A percentile compares a stretch with the other conserved stretches of the same genome.
Conservation (phyloP, 805 yeast species). For the Ogataea degrootiae region DNA sequence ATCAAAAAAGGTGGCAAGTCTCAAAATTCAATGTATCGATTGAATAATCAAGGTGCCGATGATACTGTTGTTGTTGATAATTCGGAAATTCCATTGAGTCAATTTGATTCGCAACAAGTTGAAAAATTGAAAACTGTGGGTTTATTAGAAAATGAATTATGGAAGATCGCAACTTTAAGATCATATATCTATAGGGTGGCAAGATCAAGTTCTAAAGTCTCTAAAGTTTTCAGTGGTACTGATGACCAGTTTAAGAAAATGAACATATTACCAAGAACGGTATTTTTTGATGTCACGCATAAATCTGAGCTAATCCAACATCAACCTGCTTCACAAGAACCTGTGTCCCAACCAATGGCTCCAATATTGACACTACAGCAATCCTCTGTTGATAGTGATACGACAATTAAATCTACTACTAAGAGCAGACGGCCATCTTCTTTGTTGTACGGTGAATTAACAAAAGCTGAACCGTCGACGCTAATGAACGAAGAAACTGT, state of each 20-base stretch:
- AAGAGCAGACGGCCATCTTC: conserved; percentile 10
- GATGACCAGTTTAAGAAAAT: conserved; percentile 26
- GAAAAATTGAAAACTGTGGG: conserved; percentile 70
- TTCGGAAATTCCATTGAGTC: conserved; percentile 48
- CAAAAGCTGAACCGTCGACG: conserved; percentile 18
- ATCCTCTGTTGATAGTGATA: conserved; percentile 3
- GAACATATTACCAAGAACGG: conserved; percentile 43
- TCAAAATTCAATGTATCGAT: conserved; percentile 13
- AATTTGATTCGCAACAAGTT: conserved; percentile 71
- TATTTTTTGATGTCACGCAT: conserved; percentile 43
- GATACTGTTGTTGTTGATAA: conserved; percentile 36
- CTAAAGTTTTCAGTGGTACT: conserved; percentile 3
- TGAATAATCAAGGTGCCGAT: conserved; percentile 19
- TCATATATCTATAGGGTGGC: conserved; percentile 63
- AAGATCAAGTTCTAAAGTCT: conserved; percentile 32
- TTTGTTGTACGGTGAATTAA: conserved; percentile 14
- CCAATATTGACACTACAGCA: conserved; percentile 7
- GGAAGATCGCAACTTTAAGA: conserved; percentile 75
- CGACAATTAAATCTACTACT: background rate
- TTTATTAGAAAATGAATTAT: conserved; percentile 61
- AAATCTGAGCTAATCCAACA: conserved; percentile 19
- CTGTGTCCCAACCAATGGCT: background rate
- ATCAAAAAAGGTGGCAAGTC: conserved; percentile 18
- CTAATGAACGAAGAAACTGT: conserved; percentile 19
- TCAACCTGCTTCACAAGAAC: background rate